phyloP scores from a whole-genome alignment of 2,329 filamentous ascomycete genomes.

The Rasamsonia emersonii region DNA sequence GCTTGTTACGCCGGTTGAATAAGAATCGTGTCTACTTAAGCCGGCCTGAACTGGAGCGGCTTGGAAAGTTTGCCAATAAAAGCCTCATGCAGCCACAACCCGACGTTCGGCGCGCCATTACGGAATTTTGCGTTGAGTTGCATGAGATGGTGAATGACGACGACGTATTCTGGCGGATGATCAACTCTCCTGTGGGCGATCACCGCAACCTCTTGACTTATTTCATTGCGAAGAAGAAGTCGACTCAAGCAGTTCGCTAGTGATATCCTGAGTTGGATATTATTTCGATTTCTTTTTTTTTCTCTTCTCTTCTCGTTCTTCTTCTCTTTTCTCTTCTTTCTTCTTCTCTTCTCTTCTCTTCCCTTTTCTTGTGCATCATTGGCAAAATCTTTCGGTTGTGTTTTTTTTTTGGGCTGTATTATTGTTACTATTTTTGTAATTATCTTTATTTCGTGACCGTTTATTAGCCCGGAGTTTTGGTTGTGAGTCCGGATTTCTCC shows the following conservation, averaged over 20 bases:
- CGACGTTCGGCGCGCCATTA: constrained; percentile 30
- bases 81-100: constrained; percentile 25
- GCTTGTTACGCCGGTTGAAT: constrained; percentile 19
- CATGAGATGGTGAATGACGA: constrained; percentile 18
- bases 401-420: too few relatives aligned
- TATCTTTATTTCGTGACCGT: too few relatives aligned
- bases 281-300: not conserved
- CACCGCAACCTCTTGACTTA: constrained; percentile 20
- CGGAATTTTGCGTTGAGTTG: constrained; percentile 21
- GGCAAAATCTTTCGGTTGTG: too few relatives aligned
- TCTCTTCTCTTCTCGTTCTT: not conserved
- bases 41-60: constrained; percentile 14
- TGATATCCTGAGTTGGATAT: constrained; percentile 1
- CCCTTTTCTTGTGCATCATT: too few relatives aligned
- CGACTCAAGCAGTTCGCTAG: constrained; percentile 3
- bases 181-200: constrained; percentile 15
- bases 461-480: too few relatives aligned
- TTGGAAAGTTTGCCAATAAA: constrained; percentile 26
- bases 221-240: constrained; percentile 14
- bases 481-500: too few relatives aligned
- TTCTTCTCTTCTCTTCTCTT: too few relatives aligned
- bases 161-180: constrained; percentile 17
- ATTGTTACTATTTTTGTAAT: too few relatives aligned
- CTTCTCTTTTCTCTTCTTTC: constrained; percentile 7
- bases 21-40: constrained; percentile 11